Evolutionary conservation across 2,329 filamentous ascomycete species (phyloP).

Genomic region (Ascochyta fabae): DNA sequence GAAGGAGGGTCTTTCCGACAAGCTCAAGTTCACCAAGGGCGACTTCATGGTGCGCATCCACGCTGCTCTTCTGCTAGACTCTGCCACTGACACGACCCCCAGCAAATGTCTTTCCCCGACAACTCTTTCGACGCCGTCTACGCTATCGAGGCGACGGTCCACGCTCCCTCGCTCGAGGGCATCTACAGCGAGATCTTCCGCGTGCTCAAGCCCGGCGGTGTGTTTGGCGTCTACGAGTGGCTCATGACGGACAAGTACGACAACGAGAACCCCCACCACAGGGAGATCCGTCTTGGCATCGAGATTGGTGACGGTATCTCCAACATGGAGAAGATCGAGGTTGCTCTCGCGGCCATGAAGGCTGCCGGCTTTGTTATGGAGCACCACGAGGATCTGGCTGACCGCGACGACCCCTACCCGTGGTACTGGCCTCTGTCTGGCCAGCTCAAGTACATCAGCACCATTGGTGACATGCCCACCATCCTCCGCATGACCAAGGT

Average conservation of each 20-base stretch:
- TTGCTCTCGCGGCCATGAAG: constrained; percentile 82
- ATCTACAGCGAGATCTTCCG: constrained; percentile 95
- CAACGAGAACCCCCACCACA: constrained; percentile 84
- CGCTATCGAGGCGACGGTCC: constrained; percentile 95
- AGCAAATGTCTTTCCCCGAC: constrained; percentile 94
- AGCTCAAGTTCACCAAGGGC: constrained; percentile 88
- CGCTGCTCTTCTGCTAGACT: too few species aligned
- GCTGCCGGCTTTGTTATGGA: constrained; percentile 85
- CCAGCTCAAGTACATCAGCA: constrained; percentile 81
- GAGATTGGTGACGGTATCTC: constrained; percentile 96
- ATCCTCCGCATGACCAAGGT: constrained; percentile 88
- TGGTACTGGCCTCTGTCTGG: constrained; percentile 96
- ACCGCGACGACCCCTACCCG: constrained; percentile 74
- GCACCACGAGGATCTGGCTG: constrained; percentile 84
- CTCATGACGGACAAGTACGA: constrained; percentile 97
- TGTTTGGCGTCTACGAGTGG: constrained; percentile 99
- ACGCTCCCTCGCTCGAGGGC: constrained; percentile 87
- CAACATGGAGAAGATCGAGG: constrained; percentile 91
- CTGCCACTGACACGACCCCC: constrained; percentile 13
- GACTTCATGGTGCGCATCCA: constrained; percentile 79
- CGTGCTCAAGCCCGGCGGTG: constrained; percentile 92
- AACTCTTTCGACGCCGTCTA: constrained; percentile 95
- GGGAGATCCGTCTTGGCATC: constrained; percentile 89
- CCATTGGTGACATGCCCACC: constrained; percentile 79
- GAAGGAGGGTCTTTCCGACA: constrained; percentile 79